Base-by-base conservation (phyloP, 352 stramenopile species). In the Blastocystis sp. region DNA sequence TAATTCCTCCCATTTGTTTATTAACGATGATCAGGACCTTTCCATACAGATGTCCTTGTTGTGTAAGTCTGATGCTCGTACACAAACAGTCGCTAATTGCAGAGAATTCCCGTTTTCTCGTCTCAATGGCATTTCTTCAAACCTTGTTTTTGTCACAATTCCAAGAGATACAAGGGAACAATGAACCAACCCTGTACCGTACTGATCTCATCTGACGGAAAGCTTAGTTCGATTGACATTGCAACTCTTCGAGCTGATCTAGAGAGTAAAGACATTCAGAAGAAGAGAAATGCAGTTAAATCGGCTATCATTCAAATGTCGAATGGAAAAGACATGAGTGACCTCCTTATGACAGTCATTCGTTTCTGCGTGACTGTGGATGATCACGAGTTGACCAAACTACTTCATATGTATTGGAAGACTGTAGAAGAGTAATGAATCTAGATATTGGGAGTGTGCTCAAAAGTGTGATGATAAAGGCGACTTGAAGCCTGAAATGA, bases 291-390 rank as follows among this genome's bases (percentile, higher is more conserved):
- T 87, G 97, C 96, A 54, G 93, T 99, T n/a, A 99, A 99, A 92
- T 95, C 93, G 79, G 96, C 97, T 76, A 99, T 99, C 84, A 94
- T 99, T 90, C 94, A 96, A 51, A 93, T 99, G 90, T 94, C 99
- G 22, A 96, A 97, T n/a, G 97, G 97, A 81, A 97, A 99, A 91
- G 95, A 97, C 88, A 96, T 99, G 93, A 96, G 96, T 24, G 95
- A 96, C 90, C 95, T 99, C 91, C 93, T 99, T 42, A 99, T 99
- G 97, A 97, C 98, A 92, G 98, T 99, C 76, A 99, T 99, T 91
- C 96, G 95, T 73, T 99, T 98, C 92, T 99, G 97, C 92, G 98
- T 98, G 80, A 99, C 98, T 78, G 96, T 97, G 64, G 97, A 98
- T 77, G 96, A 99, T 92, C 97, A 99, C 92, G 95, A 97, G 90